Percentiles rank a stretch among this genome's conserved stretches.
Evolutionary conservation across 306 rosid genomes (phyloP).

Genomic region (Cucurbita argyrosperma): DNA sequence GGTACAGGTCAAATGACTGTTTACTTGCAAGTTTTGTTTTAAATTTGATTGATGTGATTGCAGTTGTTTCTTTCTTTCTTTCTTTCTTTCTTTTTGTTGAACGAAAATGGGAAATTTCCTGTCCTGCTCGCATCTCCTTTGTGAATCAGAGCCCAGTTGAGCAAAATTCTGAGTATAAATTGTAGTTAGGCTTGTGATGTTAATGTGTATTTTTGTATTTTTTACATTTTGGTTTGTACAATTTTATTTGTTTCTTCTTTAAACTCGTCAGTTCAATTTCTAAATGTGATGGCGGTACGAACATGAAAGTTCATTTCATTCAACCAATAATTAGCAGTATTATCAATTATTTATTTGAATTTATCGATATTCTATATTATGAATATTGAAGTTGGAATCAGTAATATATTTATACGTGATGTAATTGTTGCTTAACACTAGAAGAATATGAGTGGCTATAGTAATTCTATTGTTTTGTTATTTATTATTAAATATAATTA

Average conservation of each 20-base stretch:
- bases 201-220: not conserved
- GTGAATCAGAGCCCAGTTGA: not conserved
- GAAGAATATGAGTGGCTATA: too few relatives aligned
- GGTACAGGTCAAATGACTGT: constrained; percentile 7
- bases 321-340: not conserved
- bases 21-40: constrained; percentile 1
- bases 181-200: not conserved
- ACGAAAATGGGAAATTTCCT: not conserved
- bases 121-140: not conserved
- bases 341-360: not conserved
- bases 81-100: not conserved
- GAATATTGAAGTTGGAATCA: too few relatives aligned
- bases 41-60: not conserved
- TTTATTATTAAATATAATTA: too few relatives aligned
- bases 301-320: not conserved
- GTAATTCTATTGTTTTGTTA: too few relatives aligned
- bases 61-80: not conserved
- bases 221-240: not conserved
- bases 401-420: too few relatives aligned
- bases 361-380: too few relatives aligned
- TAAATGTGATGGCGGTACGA: not conserved
- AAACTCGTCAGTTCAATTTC: not conserved
- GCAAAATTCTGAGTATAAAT: not conserved
- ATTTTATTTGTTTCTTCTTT: not conserved
- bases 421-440: too few relatives aligned